These are phyloP conservation scores for Alternaria consortialis DNA, from an alignment of 2,329 filamentous ascomycete species.

Conservation along the genomic window DNA sequence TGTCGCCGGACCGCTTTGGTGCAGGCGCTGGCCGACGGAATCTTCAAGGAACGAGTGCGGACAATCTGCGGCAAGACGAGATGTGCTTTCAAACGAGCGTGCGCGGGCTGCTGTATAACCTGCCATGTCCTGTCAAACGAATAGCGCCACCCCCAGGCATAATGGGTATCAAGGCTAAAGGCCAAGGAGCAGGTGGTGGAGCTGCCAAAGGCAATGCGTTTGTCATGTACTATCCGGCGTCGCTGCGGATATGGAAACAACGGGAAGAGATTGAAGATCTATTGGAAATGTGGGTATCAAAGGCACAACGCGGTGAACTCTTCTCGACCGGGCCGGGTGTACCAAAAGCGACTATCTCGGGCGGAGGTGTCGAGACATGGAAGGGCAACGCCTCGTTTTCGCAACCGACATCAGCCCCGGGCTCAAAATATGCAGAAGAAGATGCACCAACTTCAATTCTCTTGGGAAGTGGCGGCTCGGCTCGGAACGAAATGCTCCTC, in stretches of 20 bases:
- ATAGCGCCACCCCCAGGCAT: slow-evolving; percentile 52
- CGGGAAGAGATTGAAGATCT: slow-evolving; percentile 82
- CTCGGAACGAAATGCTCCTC: slow-evolving; percentile 77
- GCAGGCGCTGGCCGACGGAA: slow-evolving; percentile 61
- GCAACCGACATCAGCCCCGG: slow-evolving; percentile 15
- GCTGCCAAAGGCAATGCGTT: slow-evolving; percentile 66
- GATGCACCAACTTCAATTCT: slow-evolving; percentile 45
- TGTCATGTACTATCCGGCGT: slow-evolving; percentile 93
- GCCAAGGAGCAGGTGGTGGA: slow-evolving; percentile 27
- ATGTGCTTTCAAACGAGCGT: slow-evolving; percentile 93
- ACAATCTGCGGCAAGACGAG: slow-evolving; percentile 88
- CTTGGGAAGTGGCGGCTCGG: slow-evolving; percentile 68
- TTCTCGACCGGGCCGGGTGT: slow-evolving; percentile 32
- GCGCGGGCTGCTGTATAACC: slow-evolving; percentile 81
- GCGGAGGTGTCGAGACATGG: slow-evolving; percentile 55
- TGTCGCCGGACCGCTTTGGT: slow-evolving; percentile 78
- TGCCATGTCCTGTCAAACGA: slow-evolving; percentile 85
- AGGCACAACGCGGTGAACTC: slow-evolving; percentile 58
- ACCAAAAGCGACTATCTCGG: slow-evolving; percentile 28
- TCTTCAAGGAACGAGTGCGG: slow-evolving; percentile 64
- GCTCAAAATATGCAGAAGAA: slow-evolving; percentile 19
- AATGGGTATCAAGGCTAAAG: slow-evolving; percentile 45
- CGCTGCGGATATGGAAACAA: slow-evolving; percentile 81
- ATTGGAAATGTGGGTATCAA: slow-evolving; percentile 73
- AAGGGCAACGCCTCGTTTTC: slow-evolving; percentile 33